phyloP scores from a whole-genome alignment of 192 early-diverging fungal species.

The Coemansia sp. region DNA sequence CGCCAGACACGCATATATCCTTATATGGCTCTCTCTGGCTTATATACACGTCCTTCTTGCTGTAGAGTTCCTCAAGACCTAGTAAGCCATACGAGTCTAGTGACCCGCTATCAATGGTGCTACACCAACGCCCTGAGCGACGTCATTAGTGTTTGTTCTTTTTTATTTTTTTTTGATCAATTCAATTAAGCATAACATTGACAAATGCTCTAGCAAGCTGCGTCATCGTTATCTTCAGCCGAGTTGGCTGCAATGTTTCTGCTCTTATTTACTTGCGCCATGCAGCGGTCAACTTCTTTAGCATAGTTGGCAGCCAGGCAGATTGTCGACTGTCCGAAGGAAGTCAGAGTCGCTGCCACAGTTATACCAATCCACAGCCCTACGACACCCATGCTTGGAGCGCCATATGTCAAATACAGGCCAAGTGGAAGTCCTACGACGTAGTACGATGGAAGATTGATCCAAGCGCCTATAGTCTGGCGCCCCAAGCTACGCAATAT shows the following conservation, averaged over 20 bases:
- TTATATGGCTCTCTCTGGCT: neutral
- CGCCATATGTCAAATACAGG: constrained; percentile 54
- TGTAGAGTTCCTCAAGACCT: neutral
- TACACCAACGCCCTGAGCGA: neutral
- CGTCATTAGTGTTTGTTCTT: neutral
- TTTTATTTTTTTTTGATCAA: no score
- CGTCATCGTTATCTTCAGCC: constrained; percentile 18
- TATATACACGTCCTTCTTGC: neutral
- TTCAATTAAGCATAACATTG: constrained; percentile 40
- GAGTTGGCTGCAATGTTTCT: constrained; percentile 26
- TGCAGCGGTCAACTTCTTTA: constrained; percentile 36
- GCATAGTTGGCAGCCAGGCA: constrained; percentile 23
- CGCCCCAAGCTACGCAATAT: constrained; percentile 57
- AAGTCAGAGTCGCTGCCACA: constrained; percentile 24
- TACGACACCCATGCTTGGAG: constrained; percentile 34
- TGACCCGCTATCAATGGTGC: constrained; percentile 26
- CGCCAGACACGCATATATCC: neutral
- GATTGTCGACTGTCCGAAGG: constrained; percentile 28
- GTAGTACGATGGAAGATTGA: constrained; percentile 61
- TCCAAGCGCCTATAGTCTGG: constrained; percentile 54
- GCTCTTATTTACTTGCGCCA: constrained; percentile 37
- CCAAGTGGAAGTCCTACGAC: constrained; percentile 58
- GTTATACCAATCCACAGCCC: constrained; percentile 54
- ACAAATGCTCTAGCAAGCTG: constrained; percentile 24
- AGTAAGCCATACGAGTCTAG: constrained; percentile 9